Conservation (phyloP, 257 asterid species). For the Leonotis leonurus region DNA sequence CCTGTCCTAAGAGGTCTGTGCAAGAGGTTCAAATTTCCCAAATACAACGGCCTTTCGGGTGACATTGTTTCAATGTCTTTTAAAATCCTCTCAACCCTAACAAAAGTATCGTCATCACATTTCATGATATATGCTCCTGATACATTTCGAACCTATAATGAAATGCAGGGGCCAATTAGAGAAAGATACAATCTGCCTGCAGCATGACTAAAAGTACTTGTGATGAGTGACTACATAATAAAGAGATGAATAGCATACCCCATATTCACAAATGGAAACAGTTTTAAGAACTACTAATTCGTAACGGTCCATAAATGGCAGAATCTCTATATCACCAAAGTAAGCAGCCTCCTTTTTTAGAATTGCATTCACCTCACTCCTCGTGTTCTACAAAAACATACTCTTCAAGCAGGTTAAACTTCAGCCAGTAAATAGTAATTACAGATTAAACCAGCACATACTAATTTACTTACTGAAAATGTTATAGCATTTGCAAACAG, state of each 20-base stretch:
- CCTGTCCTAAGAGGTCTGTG: constrained; percentile 94
- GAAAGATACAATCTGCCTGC: not conserved
- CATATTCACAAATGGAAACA: constrained; percentile 82
- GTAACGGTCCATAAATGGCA: constrained; percentile 90
- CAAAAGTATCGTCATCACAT: constrained; percentile 88
- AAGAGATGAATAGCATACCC: constrained; percentile 50
- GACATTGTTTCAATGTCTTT: constrained; percentile 55
- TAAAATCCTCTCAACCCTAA: constrained; percentile 68
- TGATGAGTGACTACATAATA: not conserved
- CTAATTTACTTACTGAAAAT: no score
- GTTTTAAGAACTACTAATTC: constrained; percentile 97
- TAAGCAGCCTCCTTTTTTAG: constrained; percentile 93
- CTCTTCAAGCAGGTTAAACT: constrained; percentile 7
- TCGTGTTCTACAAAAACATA: constrained; percentile 48
- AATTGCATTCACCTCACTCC: constrained; percentile 89
- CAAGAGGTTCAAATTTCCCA: constrained; percentile 89
- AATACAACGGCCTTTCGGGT: constrained; percentile 56
- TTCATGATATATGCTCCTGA: constrained; percentile 81
- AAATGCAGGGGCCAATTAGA: constrained; percentile 17
- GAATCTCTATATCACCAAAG: constrained; percentile 88
- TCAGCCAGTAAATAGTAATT: no score
- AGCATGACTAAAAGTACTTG: not conserved
- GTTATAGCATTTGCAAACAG: not conserved
- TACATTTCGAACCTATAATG: constrained; percentile 63
- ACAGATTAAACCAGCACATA: no score